Evolutionary conservation across 2,329 filamentous ascomycete species (phyloP), one percentile per base, ranked within the genome.

Genomic region (Graphilbum ipis-grandicollis): DNA sequence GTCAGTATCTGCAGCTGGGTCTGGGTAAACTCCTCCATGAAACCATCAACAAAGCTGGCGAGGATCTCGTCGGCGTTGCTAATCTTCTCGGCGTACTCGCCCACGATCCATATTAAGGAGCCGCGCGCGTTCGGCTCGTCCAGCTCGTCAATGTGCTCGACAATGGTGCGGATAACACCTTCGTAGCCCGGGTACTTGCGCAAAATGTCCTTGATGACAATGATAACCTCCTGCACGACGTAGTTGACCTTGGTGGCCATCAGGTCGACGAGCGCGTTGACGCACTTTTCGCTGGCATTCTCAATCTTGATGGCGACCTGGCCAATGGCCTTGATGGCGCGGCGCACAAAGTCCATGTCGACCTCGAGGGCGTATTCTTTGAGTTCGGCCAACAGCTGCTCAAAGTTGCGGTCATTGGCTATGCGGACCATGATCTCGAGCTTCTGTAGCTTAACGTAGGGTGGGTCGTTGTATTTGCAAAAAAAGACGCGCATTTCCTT

Each of bases 231-330:
- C 57, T 98, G 90, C 10, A 98, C 90, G 35, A 98, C 90, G 52
- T 98, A 98, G 62, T 94, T 94, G 57, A 96, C 88, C 60, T 96
- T 96, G 41, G 85, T 93, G 44, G 88, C 81, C 53, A 98, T 94
- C 33, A 98, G 65, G 50, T 98, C 90, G 44, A 96, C 68, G 23
- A 98, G 65, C 1, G 86, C 82, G 49, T 92, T 92, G 43, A 98
- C 90, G 45, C 90, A 96, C 56, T 88, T 92, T 57, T 94, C 88
- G 52, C 83, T 90, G 4, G 88, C 83, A 47, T 75, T 77, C 57
- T 96, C 90, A 46, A 98, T 93, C 68, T 98, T 98, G 63, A 98
- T 96, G 21, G 90, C 90, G 29, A 93, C 88, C 56, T 98, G 90
- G 2, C 90, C 90, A 48, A 98, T 98, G 18, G 90, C 90, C 56